Base-by-base conservation (phyloP, 2,329 filamentous ascomycete species). In the Arthrinium puccinioides region DNA sequence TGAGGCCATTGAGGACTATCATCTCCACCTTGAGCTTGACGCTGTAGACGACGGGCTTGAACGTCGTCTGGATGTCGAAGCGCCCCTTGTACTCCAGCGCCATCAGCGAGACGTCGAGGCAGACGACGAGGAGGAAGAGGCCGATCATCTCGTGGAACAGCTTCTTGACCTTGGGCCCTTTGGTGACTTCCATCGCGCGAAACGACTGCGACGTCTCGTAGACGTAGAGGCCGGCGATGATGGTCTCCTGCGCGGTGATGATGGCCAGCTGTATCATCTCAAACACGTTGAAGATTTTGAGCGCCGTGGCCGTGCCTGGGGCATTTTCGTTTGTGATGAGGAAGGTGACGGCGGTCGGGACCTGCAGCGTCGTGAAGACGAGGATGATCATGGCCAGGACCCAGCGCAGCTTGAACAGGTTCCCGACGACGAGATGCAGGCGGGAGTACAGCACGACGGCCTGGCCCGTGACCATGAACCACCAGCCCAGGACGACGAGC, bases 401-500 rank as follows among this genome's bases (percentile, higher is more conserved):
- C 28, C 59, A 66, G 4, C 61, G 62, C 2, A 77, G 58, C 16
- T 70, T 55, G 9, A 59, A 51, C 4, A 64, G 38, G 57, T 72
- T 66, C 8, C 62, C 64, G 11, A 78, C 64, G 19, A 82, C 66
- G 11, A 82, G 61, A 48, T 82, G 71, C 9, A 79, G 64, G 16
- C 78, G 67, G 32, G 76, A 81, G 54, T 74, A 79, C 3, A 79
- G 59, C 5, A 79, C 72, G 13, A 75, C 45, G 1, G 70, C 67
- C 48, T 77, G 71, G 4, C 77, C 77, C 13, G 72, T 72, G 8
- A 79, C 69, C 64, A 79, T 76, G 5, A 59, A 48, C 52, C 70
- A 72, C 71, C 77, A 74, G 9, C 74, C 76, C 38, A 80, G 42
- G 25, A 51, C 36, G 37, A 63, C 37, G 25, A 43, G 10, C 4